Evolutionary conservation across 2,329 filamentous ascomycete species (phyloP).

Genomic region (Penicillium sp.): DNA sequence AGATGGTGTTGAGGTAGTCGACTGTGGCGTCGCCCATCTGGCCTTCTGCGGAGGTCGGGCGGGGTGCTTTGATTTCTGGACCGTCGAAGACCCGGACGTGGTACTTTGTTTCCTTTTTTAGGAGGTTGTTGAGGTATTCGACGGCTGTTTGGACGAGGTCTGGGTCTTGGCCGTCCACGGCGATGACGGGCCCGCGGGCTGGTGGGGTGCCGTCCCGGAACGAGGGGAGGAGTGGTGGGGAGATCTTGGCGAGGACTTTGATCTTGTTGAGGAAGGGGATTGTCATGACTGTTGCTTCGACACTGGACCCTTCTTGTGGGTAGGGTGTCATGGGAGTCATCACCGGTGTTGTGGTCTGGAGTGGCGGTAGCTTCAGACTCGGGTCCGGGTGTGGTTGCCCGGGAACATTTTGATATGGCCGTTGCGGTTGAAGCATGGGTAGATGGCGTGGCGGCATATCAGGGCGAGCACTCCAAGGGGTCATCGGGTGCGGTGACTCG

Average conservation of each 20-base stretch:
- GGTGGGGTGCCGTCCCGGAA: conserved; percentile 25
- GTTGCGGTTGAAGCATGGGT: conserved; percentile 50
- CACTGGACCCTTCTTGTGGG: conserved; percentile 36
- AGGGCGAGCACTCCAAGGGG: conserved; percentile 39
- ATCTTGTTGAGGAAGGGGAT: conserved; percentile 70
- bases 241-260: conserved; percentile 64
- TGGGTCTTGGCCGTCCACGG: conserved; percentile 65
- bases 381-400: conserved; percentile 38
- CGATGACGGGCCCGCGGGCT: conserved; percentile 68
- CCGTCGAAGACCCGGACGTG: conserved; percentile 44
- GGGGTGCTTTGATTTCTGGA: conserved; percentile 25
- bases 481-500: conserved; percentile 37
- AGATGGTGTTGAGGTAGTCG: conserved; percentile 60
- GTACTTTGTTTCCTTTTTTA: conserved; percentile 47
- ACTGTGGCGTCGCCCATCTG: conserved; percentile 41
- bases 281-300: conserved; percentile 65
- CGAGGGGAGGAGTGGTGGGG: conserved; percentile 51
- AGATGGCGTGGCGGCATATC: conserved; percentile 29
- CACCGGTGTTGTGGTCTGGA: conserved; percentile 38
- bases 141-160: conserved; percentile 59
- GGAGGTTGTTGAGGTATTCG: conserved; percentile 50
- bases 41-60: conserved; percentile 18
- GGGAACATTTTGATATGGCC: conserved; percentile 30
- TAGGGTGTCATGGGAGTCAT: conserved; percentile 24
- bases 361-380: conserved; percentile 47